A percentile compares a stretch with the other conserved stretches of the same genome.
phyloP scores from a whole-genome alignment of 202 grass and related monocot genomes.

The Eragrostis tef region DNA sequence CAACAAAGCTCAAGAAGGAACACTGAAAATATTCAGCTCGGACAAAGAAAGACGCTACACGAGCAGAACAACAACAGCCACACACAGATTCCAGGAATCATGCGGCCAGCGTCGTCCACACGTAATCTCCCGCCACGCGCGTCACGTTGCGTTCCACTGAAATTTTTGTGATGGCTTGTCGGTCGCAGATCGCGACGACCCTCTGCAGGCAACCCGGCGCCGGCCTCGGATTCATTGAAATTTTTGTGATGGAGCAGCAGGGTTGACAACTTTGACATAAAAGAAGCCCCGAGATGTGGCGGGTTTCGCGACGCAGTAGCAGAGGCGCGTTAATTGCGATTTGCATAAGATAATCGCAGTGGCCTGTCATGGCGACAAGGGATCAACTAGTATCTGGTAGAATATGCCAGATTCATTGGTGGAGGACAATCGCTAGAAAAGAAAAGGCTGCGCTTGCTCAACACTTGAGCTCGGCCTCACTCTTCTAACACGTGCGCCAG shows the following conservation, averaged over 20 bases:
- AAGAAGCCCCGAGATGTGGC: conserved; percentile 32
- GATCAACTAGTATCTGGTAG: conserved; percentile 23
- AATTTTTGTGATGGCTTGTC: neutral
- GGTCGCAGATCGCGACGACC: conserved; percentile 2
- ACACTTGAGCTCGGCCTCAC: neutral
- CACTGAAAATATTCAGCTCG: neutral
- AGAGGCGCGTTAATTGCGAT: conserved; percentile 1
- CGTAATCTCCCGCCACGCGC: neutral
- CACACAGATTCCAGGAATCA: neutral
- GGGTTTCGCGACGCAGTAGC: conserved; percentile 33
- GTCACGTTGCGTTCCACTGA: neutral
- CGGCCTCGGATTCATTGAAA: conserved; percentile 29
- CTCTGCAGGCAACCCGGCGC: neutral
- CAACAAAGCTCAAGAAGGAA: neutral
- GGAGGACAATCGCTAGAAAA: neutral
- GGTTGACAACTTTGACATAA: conserved; percentile 14
- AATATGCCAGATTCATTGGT: conserved; percentile 29
- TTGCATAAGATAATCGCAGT: conserved; percentile 31
- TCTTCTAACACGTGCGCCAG: neutral
- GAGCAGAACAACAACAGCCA: too few relatives aligned
- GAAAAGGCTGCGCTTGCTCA: conserved; percentile 19
- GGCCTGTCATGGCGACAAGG: neutral
- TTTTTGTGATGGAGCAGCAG: neutral
- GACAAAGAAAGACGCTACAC: neutral
- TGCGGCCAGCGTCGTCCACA: neutral